Evolutionary conservation across 805 yeast genomes (phyloP), one percentile per base, ranked within the genome.

Genomic region (Candida awuae): DNA sequence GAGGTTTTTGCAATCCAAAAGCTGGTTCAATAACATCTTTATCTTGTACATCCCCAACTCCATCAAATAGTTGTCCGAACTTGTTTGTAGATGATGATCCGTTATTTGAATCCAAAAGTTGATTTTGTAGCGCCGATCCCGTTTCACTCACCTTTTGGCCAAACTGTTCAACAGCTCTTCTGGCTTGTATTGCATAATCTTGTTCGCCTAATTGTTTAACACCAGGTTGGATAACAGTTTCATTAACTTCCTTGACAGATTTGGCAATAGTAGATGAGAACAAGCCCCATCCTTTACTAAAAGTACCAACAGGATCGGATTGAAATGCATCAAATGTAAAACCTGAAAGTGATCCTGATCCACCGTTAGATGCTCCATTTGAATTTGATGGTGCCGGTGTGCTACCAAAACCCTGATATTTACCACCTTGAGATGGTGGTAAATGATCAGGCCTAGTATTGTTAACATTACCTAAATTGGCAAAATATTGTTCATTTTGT

Each of bases 381-480:
- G 47, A 33, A 29, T 49, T 29, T 48, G 49, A 43, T 21, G 80
- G 75, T 19, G 51, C 48, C 4, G 88, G 85, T 0, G 86, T 73
- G 50, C 78, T 84, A 27, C 97, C 97, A 63, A 90, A 88, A 1
- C 97, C 97, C 45, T 76, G 79, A 57, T 79, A 88, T 56, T 79
- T 83, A 36, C 97, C 97, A 45, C 97, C 97, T 62, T 88, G 86
- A 10, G 90, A 82, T 21, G 97, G 97, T 3, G 90, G 94, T 37
- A 86, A 56, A 58, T 82, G 65, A 1, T 73, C 85, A 2, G 97
- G 84, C 58, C 94, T 74, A 15, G 67, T 44, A 7, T 77, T 78
- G 60, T 88, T 88, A 39, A 68, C 67, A 15, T 75, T 69, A 13
- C 97, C 96, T 39, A 88, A 67, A 20, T 72, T 70, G 12, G 90